These are phyloP conservation scores for Plantago major DNA, from an alignment of 257 asterid species.

Conservation along the genomic window DNA sequence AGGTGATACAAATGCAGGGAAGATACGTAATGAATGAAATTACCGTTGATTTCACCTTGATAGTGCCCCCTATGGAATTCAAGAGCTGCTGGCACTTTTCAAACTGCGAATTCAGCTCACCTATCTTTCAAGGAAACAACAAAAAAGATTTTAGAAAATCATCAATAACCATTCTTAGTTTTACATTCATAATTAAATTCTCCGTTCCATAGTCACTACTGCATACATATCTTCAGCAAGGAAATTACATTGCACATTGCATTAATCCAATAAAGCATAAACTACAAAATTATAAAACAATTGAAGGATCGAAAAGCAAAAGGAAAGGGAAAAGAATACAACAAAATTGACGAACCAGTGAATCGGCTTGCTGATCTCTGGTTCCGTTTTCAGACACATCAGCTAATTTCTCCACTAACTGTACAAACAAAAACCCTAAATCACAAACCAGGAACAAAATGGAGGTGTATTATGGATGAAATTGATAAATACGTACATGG, in stretches of 20 bases:
- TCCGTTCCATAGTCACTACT: no score
- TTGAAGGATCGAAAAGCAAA: constrained; percentile 1
- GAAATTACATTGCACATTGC: no score
- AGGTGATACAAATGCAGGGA: background rate
- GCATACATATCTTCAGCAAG: no score
- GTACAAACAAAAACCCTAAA: background rate
- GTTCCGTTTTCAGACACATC: constrained; percentile 73
- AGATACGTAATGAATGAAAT: background rate
- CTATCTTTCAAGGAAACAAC: constrained; percentile 42
- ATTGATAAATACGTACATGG: constrained; percentile 36
- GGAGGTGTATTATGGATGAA: background rate
- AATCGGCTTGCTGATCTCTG: constrained; percentile 92
- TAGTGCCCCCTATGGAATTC: constrained; percentile 70
- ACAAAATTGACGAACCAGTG: constrained; percentile 47
- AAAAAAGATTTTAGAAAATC: background rate
- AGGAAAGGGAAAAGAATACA: no score
- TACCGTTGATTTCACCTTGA: constrained; percentile 79
- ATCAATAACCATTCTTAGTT: no score
- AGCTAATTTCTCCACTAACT: constrained; percentile 93
- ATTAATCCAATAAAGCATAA: background rate
- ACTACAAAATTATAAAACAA: background rate
- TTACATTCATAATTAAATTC: no score
- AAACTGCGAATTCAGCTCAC: constrained; percentile 77
- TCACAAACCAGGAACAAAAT: background rate
- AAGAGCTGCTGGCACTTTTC: constrained; percentile 94